Base-by-base conservation (phyloP, 352 stramenopile species). In the Phytophthora pistaciae region DNA sequence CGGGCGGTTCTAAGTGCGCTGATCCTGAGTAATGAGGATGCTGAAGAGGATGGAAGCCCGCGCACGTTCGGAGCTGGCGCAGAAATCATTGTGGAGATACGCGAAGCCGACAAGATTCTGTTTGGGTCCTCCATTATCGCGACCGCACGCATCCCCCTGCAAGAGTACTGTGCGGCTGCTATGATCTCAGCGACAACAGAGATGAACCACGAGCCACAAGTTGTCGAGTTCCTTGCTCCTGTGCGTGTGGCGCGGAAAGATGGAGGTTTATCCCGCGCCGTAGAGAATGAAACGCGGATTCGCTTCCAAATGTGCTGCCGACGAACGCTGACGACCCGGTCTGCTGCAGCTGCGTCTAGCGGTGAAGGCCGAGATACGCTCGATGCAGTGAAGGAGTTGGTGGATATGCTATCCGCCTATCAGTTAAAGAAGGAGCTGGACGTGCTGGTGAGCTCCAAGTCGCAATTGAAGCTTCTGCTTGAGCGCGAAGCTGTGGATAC, bases 401-500 rank as follows among this genome's bases (percentile, higher is more conserved):
- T 68, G 38, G 70, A 77, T 56, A 59, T 72, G n/a, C 31, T 90
- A 8, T 70, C 66, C 7, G 78, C 72, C 16, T 86, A 85, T 40
- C 70, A 79, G 11, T 64, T 88, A 50, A 80, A 84, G 56, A 85
- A 83, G 23, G 79, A 91, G 54, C 63, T 93, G 25, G 81, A 87
- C 44, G 66, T 81, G 8, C 68, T 94, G 9, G 71, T 90, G n/a
- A 86, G 70, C 13, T 91, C 85, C 16, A 93, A 92, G 60, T 82
- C 79, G 0, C 85, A 90, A 40, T 70, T 94, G 13, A 93, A 92
- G 53, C 60, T 84, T 14, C 48, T 92, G 31, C 77, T 95, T 4
- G 87, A 95, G 56, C 72, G 76, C 4, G 87, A 95, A 68, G 82
- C 84, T 14, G 87, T 95, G 7, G 87, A 95, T 56, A 87, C 90